Evolutionary conservation across 2,329 filamentous ascomycete genomes (phyloP).

Genomic region (Pestalotiopsis sp.): DNA sequence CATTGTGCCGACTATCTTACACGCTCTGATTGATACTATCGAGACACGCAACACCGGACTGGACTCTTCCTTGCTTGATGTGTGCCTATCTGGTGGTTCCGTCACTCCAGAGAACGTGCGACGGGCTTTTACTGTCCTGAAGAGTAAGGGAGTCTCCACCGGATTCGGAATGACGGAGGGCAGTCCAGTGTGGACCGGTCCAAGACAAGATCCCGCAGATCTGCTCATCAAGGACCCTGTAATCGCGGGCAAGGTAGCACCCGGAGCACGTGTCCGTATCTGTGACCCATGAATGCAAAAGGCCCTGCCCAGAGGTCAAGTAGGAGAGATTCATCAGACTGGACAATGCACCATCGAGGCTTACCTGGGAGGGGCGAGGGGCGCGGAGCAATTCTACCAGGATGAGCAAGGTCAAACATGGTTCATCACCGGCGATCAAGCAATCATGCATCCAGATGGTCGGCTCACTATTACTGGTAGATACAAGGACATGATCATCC

Average conservation of each 20-base stretch:
- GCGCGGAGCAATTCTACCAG: not conserved
- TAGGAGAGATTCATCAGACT: conserved; percentile 6
- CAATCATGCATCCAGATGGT: not conserved
- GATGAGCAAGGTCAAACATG: not conserved
- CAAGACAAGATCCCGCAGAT: not conserved
- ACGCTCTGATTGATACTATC: not conserved
- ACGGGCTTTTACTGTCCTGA: not conserved
- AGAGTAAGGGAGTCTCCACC: not conserved
- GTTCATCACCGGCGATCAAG: conserved; percentile 6
- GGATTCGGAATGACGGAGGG: conserved; percentile 9
- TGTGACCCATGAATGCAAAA: not conserved
- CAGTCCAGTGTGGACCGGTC: conserved; percentile 1
- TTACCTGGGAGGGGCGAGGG: not conserved
- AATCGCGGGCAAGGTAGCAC: not conserved
- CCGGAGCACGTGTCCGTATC: not conserved
- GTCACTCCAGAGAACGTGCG: not conserved
- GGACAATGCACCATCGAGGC: not conserved
- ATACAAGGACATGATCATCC: conserved; percentile 10
- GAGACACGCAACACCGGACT: not conserved
- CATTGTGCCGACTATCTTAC: conserved; percentile 1
- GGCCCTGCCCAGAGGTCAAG: not conserved
- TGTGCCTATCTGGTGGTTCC: not conserved
- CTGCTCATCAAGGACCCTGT: not conserved
- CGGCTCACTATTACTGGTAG: conserved; percentile 1
- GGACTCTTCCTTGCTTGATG: not conserved